Base-by-base conservation (phyloP, 352 stramenopile genomes). In the Globisporangium alternatum region DNA sequence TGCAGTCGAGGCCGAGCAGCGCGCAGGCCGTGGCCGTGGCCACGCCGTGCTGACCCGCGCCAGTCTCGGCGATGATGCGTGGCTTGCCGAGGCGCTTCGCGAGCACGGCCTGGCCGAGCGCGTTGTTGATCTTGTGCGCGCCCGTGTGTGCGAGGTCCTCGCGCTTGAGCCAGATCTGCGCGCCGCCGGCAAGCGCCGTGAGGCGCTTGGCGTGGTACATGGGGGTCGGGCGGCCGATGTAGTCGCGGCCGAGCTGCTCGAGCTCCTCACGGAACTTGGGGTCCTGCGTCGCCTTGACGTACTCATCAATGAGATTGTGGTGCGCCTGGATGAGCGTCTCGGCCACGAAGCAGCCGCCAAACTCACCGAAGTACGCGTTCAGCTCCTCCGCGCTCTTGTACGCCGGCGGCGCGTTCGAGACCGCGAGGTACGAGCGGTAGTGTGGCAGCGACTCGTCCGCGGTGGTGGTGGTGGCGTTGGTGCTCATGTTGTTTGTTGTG, bases 101-200 rank as follows among this genome's bases (percentile, higher is more conserved):
- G 28, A 99, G 75, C 49, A 99, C 80, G 5, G 91, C 96, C 71
- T 99, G 96, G 8, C 96, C 97, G 65, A 99, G 88, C 25, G 97
- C 96, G 74, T 99, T 99, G 85, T 99, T 99, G 78, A 99, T 99
- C 76, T 99, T 99, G 90, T 99, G 97, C 5, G 97, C 96, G 52
- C 97, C 97, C 12, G 97, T 99, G 79, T 99, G 97, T 10, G 93
- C 93, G 51, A 99, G 80, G 75, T 99, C 97, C 74, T 99, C 97
- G 41, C 97, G 86, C 78, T 99, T 99, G 61, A 99, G 83, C 95
- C 96, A 99, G 74, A 99, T 99, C 65, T 97, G 95, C 25, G 96
- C 97, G 33, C 86, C 83, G 44, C 93, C 92, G 44, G 94, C 89
- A 59, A 97, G 78, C 63, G 96, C 86, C 0, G 96, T 98, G n/a